phyloP scores from a whole-genome alignment of 148 eudicot species.

The Fagopyrum homotropicum region DNA sequence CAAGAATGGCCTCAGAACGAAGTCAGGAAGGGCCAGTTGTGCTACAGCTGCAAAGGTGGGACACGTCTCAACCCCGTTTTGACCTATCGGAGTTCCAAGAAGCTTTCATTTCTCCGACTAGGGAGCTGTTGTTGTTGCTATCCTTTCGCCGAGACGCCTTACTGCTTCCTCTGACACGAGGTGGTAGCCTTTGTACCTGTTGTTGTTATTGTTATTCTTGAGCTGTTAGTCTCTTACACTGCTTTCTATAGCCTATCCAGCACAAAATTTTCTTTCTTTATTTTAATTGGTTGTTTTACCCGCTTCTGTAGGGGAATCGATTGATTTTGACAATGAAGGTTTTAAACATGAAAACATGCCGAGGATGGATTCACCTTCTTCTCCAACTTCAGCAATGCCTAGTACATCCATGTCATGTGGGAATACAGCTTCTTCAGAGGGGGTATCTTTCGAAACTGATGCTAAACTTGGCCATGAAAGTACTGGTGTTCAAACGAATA shows the following conservation, averaged over 20 bases:
- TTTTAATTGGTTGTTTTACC: background rate
- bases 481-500: constrained; percentile 23
- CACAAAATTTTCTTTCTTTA: background rate
- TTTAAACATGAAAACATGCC: constrained; percentile 23
- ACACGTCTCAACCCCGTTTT: constrained; percentile 32
- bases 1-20: constrained; percentile 9
- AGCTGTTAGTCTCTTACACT: background rate
- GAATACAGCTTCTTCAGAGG: constrained; percentile 32
- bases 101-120: constrained; percentile 84
- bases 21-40: constrained; percentile 51
- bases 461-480: constrained; percentile 22
- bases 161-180: constrained; percentile 59
- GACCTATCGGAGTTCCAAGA: constrained; percentile 57
- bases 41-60: constrained; percentile 82
- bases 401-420: constrained; percentile 26
- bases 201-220: background rate
- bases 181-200: constrained; percentile 14
- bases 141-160: constrained; percentile 59
- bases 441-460: constrained; percentile 27
- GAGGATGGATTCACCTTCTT: constrained; percentile 25
- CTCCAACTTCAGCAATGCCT: constrained; percentile 22
- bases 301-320: constrained; percentile 2
- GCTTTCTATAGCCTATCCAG: background rate
- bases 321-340: constrained; percentile 21
- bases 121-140: constrained; percentile 58